Evolutionary conservation across 1,284 basidiomycete species (phyloP), one percentile per base, ranked within the genome.

Genomic region (Sparassis latifolia): DNA sequence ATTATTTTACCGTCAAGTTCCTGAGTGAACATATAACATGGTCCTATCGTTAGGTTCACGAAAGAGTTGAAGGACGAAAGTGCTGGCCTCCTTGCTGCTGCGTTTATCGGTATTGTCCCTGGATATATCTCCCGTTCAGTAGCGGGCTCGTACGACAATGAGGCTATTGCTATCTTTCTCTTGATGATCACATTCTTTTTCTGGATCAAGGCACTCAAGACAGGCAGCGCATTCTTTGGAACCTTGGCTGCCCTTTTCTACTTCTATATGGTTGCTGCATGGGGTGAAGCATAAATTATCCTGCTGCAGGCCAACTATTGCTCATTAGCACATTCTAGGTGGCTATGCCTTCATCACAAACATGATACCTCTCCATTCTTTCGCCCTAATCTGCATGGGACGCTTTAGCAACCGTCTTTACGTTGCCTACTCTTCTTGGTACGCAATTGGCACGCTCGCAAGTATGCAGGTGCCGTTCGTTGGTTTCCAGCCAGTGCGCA

Each of bases 261-360:
- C 75, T 98, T 97, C 60, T 99, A 98, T 80, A 99, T 99, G 97
- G 97, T 99, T 12, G 96, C 97, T 45, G 97, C 97, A 10, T 99
- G 97, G 97, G 97, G 97, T 88, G 57, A 54, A 79, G 69, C 6
- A 28, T 27, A 10, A 20, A 33, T 39, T 33, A 27, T 29, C 28
- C 35, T 43, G 40, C 12, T 44, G 56, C 47, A 40, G 35, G 48
- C 45, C 43, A 12, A 42, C 48, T 47, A 12, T 30, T 10, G 42
- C 20, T 47, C 51, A 44, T 12, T 37, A 40, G 31, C 6, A 46
- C 42, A 42, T 51, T 48, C 2, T 59, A 89, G 86, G 86, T 75
- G 97, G 97, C 58, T 99, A 99, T 70, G 97, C 92, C 1, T 99
- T 99, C 78, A 99, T 99, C 71, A 99, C 97, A 52, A 99, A 99